Conservation (phyloP, 768 basidiomycete genomes). For the Naganishia kalamii region DNA sequence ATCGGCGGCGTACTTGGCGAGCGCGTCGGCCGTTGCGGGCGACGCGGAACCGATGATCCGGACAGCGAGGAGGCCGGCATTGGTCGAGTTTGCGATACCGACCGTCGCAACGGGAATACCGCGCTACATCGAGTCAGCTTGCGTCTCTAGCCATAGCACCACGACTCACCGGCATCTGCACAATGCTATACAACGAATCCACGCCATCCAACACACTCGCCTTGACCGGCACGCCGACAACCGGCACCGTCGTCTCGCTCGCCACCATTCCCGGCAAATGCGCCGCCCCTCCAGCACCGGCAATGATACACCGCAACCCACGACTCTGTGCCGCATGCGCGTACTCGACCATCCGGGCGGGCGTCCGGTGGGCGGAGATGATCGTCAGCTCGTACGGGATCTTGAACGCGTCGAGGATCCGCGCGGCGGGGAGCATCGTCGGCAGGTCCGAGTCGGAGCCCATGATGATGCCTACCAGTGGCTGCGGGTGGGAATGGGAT, state of each 20-base stretch:
- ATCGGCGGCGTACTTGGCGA: slow-evolving; percentile 66
- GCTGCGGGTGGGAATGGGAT: slow-evolving; percentile 58
- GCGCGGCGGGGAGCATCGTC: slow-evolving; percentile 80
- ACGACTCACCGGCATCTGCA: slow-evolving; percentile 89
- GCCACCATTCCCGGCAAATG: slow-evolving; percentile 99
- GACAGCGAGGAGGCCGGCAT: slow-evolving; percentile 84
- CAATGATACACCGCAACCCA: slow-evolving; percentile 65
- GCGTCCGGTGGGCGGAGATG: slow-evolving; percentile 93
- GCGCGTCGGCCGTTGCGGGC: slow-evolving; percentile 58
- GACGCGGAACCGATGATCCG: slow-evolving; percentile 73
- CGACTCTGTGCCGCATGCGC: slow-evolving; percentile 60
- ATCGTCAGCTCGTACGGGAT: slow-evolving; percentile 91
- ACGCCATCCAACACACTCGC: slow-evolving; percentile 89
- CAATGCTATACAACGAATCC: slow-evolving; percentile 93
- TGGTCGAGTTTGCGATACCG: slow-evolving; percentile 90
- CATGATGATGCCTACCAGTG: slow-evolving; percentile 92
- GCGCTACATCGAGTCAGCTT: slow-evolving; percentile 54
- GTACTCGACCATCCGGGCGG: slow-evolving; percentile 74
- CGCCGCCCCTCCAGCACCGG: slow-evolving; percentile 96
- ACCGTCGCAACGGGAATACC: slow-evolving; percentile 97
- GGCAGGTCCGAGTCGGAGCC: slow-evolving; percentile 98
- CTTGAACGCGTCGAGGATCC: slow-evolving; percentile 69
- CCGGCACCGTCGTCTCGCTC: slow-evolving; percentile 81
- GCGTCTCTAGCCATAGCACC: background rate
- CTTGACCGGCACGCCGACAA: slow-evolving; percentile 94